Evolutionary conservation across 495 filamentous ascomycete species (phyloP), one percentile per base, ranked within the genome.

Genomic region (Penicillium taxi): DNA sequence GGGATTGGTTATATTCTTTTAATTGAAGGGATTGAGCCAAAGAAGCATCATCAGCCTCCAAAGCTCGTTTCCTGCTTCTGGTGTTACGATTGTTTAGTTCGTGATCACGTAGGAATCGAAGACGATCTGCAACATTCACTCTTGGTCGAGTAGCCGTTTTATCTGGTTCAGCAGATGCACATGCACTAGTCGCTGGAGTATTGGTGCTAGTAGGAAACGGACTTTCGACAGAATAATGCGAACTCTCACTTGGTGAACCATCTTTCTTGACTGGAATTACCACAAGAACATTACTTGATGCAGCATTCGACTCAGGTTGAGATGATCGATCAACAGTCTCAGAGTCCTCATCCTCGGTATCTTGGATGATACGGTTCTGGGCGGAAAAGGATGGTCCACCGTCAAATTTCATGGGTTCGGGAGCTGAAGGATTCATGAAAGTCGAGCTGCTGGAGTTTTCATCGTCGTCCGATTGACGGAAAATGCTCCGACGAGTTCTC

Each of bases 181-280:
- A 63, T 41, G 75, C 70, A 53, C 84, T 91, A 9, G 86, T 94
- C 14, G 76, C 80, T 6, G 86, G 85, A 4, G 87, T 94, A 26
- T 77, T 78, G 47, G 74, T 79, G 18, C 75, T 79, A 33, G 70
- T 77, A 5, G 48, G 26, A 18, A 58, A 66, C 30, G 7, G 39
- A 41, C 36, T 53, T 3, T 54, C 63, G 13, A 52, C 15, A 3
- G 67, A 48, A 44, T 46, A 32, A 1, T 56, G 46, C 16, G 48
- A 39, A 0, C 55, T 56, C 15, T 52, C 50, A 15, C 41, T 45
- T 0, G 58, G 32, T 9, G 56, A 50, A 5, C 28, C 32, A 27
- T 48, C 47, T 22, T 55, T 64, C 16, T 50, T 34, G 0, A 16
- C 16, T 1, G 70, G 62, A 8, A 74, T 61, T 1, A 66, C 60